Conservation (phyloP, 1,139 yeast species). For the Scheffersomyces parashehatae region DNA sequence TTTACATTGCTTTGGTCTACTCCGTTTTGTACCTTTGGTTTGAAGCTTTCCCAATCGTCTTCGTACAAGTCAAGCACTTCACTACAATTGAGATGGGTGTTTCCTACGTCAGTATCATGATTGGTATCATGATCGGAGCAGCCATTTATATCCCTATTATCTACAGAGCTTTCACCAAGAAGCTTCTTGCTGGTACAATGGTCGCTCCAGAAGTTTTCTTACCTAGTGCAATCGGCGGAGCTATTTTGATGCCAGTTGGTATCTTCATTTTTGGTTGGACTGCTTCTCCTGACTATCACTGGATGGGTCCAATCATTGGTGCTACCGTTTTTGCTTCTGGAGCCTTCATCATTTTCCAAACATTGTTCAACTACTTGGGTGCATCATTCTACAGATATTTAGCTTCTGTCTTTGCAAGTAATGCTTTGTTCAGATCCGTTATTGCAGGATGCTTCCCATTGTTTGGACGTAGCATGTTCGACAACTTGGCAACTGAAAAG, state of each 20-base stretch:
- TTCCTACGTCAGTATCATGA: constrained; percentile 9
- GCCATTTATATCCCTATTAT: constrained; percentile 9
- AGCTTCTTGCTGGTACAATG: constrained; percentile 5
- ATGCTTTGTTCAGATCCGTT: constrained; percentile 12
- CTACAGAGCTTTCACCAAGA: constrained; percentile 9
- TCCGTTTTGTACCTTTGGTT: constrained; percentile 16
- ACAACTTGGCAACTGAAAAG: constrained; percentile 7
- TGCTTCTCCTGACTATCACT: constrained; percentile 11
- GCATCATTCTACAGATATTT: constrained; percentile 12
- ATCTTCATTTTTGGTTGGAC: constrained; percentile 14
- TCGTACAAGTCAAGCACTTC: constrained; percentile 9
- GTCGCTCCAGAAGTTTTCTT: constrained; percentile 11
- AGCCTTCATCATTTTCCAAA: constrained; percentile 10
- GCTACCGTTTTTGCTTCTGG: constrained; percentile 13
- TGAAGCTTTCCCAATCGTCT: constrained; percentile 17
- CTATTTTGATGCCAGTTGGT: constrained; percentile 14
- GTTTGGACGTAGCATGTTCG: constrained; percentile 11
- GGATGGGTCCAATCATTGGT: constrained; percentile 15
- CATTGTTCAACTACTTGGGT: constrained; percentile 24
- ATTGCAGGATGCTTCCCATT: constrained; percentile 17
- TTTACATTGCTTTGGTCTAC: constrained; percentile 15
- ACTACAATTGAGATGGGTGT: constrained; percentile 13
- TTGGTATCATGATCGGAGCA: constrained; percentile 11
- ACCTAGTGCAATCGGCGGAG: constrained; percentile 12
- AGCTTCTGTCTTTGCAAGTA: constrained; percentile 16